Conservation (phyloP, 495 filamentous ascomycete species). For the Penicillium dipodomyicola region DNA sequence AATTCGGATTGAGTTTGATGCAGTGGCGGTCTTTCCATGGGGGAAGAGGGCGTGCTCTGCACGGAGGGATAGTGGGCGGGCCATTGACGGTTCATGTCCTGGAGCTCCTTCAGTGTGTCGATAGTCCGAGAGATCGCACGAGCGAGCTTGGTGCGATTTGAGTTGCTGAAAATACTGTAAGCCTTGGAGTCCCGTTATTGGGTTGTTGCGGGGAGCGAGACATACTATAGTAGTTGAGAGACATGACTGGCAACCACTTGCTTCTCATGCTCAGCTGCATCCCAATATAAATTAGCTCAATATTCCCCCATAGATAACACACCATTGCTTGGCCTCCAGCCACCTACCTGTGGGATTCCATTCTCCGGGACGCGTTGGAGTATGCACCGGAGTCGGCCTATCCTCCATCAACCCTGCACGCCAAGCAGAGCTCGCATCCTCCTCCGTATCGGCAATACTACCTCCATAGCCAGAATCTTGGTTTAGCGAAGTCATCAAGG, state of each 20-base stretch:
- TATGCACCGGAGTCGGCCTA: constrained; percentile 59
- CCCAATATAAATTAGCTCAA: constrained; percentile 2
- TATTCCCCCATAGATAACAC: background rate
- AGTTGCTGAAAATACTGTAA: constrained; percentile 61
- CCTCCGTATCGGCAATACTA: constrained; percentile 56
- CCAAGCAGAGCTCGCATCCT: constrained; percentile 46
- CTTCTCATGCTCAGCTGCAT: constrained; percentile 55
- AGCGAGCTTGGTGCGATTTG: constrained; percentile 79
- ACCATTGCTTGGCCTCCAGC: background rate
- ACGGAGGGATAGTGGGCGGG: constrained; percentile 93
- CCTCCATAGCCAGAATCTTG: constrained; percentile 90
- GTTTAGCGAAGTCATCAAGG: constrained; percentile 68
- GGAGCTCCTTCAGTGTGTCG: constrained; percentile 74
- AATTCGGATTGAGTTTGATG: constrained; percentile 52
- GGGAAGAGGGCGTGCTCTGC: constrained; percentile 54
- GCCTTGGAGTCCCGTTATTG: background rate
- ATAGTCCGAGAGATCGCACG: constrained; percentile 81
- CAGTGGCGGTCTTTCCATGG: constrained; percentile 43
- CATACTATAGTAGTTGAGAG: constrained; percentile 67
- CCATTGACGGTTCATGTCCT: constrained; percentile 87
- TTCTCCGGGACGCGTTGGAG: constrained; percentile 50
- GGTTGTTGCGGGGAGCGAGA: constrained; percentile 2
- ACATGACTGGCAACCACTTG: constrained; percentile 66
- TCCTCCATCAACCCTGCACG: constrained; percentile 65
- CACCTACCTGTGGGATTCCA: constrained; percentile 45